Percentiles rank a stretch among this genome's conserved stretches.
Conservation (phyloP, 768 basidiomycete species). For the Suillus lakei region DNA sequence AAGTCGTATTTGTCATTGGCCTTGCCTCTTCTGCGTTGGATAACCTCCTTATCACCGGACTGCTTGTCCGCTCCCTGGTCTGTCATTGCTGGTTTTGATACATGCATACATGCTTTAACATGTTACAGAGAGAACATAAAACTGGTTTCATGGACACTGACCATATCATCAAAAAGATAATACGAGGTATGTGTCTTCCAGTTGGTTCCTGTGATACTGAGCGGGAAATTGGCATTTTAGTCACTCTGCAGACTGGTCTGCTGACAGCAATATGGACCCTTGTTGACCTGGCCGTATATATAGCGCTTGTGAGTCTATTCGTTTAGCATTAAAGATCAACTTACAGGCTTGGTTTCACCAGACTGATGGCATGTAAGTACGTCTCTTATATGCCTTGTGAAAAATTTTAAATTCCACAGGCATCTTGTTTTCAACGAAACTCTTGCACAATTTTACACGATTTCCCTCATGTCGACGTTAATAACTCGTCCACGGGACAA, state of each 20-base stretch:
- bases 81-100: constrained; percentile 14
- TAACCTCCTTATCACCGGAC: constrained; percentile 51
- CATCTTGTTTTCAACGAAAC: constrained; percentile 37
- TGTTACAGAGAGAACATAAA: constrained; percentile 36
- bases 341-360: constrained; percentile 17
- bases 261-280: constrained; percentile 43
- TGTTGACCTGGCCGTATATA: constrained; percentile 33
- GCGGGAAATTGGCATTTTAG: constrained; percentile 21
- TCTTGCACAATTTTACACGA: constrained; percentile 40
- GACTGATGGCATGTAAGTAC: constrained; percentile 24
- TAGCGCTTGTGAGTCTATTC: constrained; percentile 22
- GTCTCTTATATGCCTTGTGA: not conserved
- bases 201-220: not conserved
- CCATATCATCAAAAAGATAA: constrained; percentile 42
- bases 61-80: constrained; percentile 49
- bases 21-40: constrained; percentile 47
- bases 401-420: constrained; percentile 15
- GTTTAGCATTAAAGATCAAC: not conserved
- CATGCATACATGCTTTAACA: not conserved
- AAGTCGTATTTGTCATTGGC: constrained; percentile 44
- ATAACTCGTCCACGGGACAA: constrained; percentile 32
- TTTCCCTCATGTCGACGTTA: constrained; percentile 39
- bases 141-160: constrained; percentile 45
- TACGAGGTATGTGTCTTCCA: constrained; percentile 26
- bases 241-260: constrained; percentile 45